Percentiles rank a stretch among this genome's conserved stretches.
phyloP scores from a whole-genome alignment of 2,329 filamentous ascomycete species.

The Pseudocercospora macadamiae region DNA sequence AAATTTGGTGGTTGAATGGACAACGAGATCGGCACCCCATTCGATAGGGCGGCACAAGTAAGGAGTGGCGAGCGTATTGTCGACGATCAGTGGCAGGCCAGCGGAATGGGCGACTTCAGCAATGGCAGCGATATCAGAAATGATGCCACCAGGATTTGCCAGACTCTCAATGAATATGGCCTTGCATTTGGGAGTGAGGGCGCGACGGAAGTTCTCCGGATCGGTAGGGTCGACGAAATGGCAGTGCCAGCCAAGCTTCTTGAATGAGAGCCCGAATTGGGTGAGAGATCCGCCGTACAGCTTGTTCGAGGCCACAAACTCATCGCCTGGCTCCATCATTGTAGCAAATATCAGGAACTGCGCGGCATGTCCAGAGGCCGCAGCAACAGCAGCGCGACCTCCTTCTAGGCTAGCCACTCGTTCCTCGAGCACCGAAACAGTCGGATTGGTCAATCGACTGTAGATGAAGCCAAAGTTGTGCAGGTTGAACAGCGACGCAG shows the following conservation, averaged over 20 bases:
- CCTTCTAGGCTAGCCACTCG: slow-evolving; percentile 24
- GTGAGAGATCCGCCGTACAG: slow-evolving; percentile 24
- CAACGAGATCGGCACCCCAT: slow-evolving; percentile 23
- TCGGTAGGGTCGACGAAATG: slow-evolving; percentile 22
- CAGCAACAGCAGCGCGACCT: slow-evolving; percentile 21
- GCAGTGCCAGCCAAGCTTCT: slow-evolving; percentile 25
- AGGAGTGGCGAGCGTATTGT: slow-evolving; percentile 23
- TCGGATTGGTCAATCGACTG: slow-evolving; percentile 22
- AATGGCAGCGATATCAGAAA: slow-evolving; percentile 20
- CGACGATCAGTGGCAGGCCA: slow-evolving; percentile 23
- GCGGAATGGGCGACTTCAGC: slow-evolving; percentile 21
- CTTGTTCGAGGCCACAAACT: slow-evolving; percentile 22
- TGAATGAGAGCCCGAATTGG: slow-evolving; percentile 23
- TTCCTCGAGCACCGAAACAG: slow-evolving; percentile 23
- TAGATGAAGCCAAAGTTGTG: slow-evolving; percentile 24
- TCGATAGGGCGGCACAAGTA: slow-evolving; percentile 23
- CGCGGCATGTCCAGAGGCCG: slow-evolving; percentile 22
- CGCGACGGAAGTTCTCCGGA: slow-evolving; percentile 21
- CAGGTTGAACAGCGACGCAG: slow-evolving; percentile 22
- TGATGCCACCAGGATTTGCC: slow-evolving; percentile 20
- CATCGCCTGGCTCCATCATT: slow-evolving; percentile 22
- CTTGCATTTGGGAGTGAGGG: slow-evolving; percentile 23
- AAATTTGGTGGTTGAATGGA: slow-evolving; percentile 23
- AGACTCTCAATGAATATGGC: slow-evolving; percentile 24
- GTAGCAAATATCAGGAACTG: slow-evolving; percentile 22